A percentile compares a stretch with the other conserved stretches of the same genome.
Conservation (phyloP, 768 basidiomycete species). For the Naganishia vaughanmartiniae region DNA sequence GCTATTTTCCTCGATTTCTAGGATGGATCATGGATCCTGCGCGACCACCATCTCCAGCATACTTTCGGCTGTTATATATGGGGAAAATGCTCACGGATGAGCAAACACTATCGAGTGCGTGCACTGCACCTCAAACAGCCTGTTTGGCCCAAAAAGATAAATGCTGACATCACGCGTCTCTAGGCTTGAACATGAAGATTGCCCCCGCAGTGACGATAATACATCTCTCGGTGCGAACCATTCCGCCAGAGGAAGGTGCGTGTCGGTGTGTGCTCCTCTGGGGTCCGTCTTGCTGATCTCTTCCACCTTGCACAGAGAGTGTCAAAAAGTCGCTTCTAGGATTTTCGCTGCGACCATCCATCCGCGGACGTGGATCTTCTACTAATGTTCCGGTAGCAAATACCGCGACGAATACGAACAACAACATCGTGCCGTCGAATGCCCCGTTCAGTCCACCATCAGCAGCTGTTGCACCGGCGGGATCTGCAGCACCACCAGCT, state of each 20-base stretch:
- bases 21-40: constrained; percentile 30
- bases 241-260: constrained; percentile 19
- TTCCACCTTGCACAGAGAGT: background rate
- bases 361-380: constrained; percentile 16
- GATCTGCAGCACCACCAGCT: background rate
- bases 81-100: constrained; percentile 29
- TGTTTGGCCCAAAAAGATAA: background rate
- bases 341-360: constrained; percentile 20
- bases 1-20: background rate
- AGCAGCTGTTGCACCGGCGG: constrained; percentile 19
- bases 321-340: constrained; percentile 8
- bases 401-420: background rate
- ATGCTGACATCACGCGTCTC: background rate
- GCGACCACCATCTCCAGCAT: constrained; percentile 27
- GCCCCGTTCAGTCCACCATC: constrained; percentile 38
- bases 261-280: background rate
- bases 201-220: constrained; percentile 15
- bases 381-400: background rate
- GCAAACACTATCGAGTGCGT: constrained; percentile 27
- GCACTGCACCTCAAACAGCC: background rate
- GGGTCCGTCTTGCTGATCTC: background rate
- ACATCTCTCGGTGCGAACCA: constrained; percentile 24
- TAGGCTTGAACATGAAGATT: constrained; percentile 16
- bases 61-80: constrained; percentile 30
- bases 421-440: background rate